A percentile compares a stretch with the other conserved stretches of the same genome.
These are phyloP conservation scores for Oryza longistaminata DNA, from an alignment of 176 grass and related monocot species.

Conservation along the genomic window DNA sequence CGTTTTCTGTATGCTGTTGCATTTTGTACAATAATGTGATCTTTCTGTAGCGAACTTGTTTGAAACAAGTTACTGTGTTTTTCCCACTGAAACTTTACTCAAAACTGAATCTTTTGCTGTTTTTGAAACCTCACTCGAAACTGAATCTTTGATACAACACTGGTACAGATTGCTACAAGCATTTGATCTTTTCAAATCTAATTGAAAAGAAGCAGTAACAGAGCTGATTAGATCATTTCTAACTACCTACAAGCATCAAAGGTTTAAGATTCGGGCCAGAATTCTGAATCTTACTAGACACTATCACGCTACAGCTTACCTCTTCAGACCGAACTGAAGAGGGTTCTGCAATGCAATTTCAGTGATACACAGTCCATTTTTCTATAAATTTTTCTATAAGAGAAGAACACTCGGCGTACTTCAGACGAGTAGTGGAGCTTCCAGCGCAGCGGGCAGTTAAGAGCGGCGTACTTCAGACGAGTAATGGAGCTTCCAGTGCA, in stretches of 20 bases:
- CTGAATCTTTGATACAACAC: neutral
- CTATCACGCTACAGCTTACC: neutral
- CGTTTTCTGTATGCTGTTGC: neutral
- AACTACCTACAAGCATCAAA: neutral
- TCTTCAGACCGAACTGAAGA: constrained; percentile 45
- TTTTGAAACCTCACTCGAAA: neutral
- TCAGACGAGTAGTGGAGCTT: constrained; percentile 52
- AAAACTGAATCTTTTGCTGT: neutral
- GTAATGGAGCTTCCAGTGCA: constrained; percentile 47
- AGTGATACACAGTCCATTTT: neutral
- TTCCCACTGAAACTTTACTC: neutral
- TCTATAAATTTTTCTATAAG: too few species aligned
- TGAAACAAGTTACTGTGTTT: neutral
- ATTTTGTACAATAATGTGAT: constrained; percentile 49
- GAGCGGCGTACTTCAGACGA: constrained; percentile 29
- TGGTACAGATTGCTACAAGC: neutral
- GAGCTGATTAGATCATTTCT: too few species aligned
- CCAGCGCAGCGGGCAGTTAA: constrained; percentile 13
- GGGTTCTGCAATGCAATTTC: neutral
- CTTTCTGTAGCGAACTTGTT: constrained; percentile 24
- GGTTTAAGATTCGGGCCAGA: neutral
- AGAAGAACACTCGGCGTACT: neutral
- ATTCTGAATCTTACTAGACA: neutral
- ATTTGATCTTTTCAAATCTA: constrained; percentile 39
- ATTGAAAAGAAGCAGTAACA: constrained; percentile 11